Evolutionary conservation across 2,329 filamentous ascomycete species (phyloP).

Genomic region (Aspergillus tanneri): DNA sequence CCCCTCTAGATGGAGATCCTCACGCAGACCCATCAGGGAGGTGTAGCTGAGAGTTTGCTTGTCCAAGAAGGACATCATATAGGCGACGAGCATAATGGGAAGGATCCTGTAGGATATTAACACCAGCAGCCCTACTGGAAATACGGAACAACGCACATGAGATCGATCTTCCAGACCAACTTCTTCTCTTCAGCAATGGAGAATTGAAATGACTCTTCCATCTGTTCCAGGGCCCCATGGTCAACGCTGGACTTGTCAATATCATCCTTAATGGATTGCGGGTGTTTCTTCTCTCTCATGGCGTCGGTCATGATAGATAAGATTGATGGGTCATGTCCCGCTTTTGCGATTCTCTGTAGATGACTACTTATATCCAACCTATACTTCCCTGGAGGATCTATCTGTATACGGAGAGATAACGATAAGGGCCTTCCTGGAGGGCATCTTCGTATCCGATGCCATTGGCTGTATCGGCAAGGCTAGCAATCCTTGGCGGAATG

Average conservation of each 20-base stretch:
- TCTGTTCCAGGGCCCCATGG: constrained; percentile 14
- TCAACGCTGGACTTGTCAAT: constrained; percentile 9
- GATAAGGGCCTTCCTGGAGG: too few species aligned
- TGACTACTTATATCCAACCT: too few species aligned
- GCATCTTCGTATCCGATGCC: background rate
- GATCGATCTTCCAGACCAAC: constrained; percentile 25
- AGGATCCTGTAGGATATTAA: constrained; percentile 16
- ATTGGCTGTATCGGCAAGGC: constrained; percentile 26
- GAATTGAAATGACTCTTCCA: constrained; percentile 14
- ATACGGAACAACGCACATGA: constrained; percentile 14
- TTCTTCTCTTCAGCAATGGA: constrained; percentile 19
- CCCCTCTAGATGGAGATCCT: constrained; percentile 30
- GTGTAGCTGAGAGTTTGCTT: constrained; percentile 37
- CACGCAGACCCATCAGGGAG: constrained; percentile 34
- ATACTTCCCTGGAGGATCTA: too few species aligned
- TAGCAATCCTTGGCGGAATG: background rate
- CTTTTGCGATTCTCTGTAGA: too few species aligned
- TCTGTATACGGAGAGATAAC: too few species aligned
- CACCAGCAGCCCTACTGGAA: background rate
- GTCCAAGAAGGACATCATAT: constrained; percentile 37
- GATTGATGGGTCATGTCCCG: too few species aligned
- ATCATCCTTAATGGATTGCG: background rate
- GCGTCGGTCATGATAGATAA: too few species aligned
- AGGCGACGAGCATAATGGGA: constrained; percentile 29
- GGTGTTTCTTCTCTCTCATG: background rate